phyloP scores from a whole-genome alignment of 768 basidiomycete species.

The Collybia nuda region DNA sequence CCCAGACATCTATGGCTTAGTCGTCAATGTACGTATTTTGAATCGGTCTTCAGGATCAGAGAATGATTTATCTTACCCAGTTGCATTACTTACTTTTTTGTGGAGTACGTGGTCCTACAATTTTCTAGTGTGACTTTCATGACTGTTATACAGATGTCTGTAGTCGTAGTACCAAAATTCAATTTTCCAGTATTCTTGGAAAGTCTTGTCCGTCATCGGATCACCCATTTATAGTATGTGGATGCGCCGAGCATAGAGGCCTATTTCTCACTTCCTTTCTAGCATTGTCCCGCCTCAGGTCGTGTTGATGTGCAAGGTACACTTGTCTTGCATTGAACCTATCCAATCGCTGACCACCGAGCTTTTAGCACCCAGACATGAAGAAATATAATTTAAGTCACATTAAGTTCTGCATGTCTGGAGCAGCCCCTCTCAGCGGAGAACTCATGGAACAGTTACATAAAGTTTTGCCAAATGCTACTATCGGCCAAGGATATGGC shows the following conservation, averaged over 20 bases:
- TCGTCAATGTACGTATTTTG: conserved; percentile 44
- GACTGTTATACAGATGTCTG: conserved; percentile 34
- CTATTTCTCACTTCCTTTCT: background rate
- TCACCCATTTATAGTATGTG: conserved; percentile 56
- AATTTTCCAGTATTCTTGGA: conserved; percentile 53
- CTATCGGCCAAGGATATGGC: conserved; percentile 70
- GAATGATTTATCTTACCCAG: conserved; percentile 23
- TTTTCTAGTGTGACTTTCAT: background rate
- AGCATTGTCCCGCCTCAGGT: conserved; percentile 69
- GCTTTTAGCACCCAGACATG: conserved; percentile 46
- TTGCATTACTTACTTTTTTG: conserved; percentile 54
- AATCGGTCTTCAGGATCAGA: background rate
- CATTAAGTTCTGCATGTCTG: conserved; percentile 53
- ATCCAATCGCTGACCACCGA: conserved; percentile 4
- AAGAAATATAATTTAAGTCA: conserved; percentile 49
- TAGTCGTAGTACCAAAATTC: conserved; percentile 69
- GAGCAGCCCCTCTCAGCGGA: conserved; percentile 64
- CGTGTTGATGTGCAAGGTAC: conserved; percentile 66
- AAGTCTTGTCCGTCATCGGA: conserved; percentile 52
- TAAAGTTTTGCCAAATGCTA: conserved; percentile 54
- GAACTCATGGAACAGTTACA: conserved; percentile 47
- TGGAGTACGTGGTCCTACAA: conserved; percentile 35
- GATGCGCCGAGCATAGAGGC: background rate
- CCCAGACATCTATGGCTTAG: conserved; percentile 64
- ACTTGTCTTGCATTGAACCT: background rate